Evolutionary conservation across 1,284 basidiomycete genomes (phyloP).

Genomic region (Calocybe gambosa): DNA sequence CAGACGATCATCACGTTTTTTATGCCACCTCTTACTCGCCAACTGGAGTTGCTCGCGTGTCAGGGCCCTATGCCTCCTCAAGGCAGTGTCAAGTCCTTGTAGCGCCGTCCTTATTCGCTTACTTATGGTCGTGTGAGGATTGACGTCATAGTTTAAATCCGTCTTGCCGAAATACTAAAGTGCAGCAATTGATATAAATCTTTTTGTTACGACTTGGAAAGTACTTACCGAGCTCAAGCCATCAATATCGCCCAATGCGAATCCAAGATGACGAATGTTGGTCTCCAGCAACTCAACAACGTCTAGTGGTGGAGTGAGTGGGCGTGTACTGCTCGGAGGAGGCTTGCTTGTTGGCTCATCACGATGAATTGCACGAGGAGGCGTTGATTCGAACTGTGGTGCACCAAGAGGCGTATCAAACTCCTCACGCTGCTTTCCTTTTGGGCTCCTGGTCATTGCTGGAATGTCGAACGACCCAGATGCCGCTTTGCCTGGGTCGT

Average conservation of each 20-base stretch:
- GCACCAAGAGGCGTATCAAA: neutral
- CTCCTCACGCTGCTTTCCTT: neutral
- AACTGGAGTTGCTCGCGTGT: slow-evolving; percentile 7
- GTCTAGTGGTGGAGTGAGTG: neutral
- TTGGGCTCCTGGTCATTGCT: neutral
- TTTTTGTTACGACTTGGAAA: too few relatives aligned
- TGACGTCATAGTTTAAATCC: neutral
- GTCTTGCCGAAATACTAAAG: neutral
- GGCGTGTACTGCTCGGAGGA: neutral
- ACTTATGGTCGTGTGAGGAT: neutral
- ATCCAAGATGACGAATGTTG: neutral
- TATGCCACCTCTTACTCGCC: slow-evolving; percentile 26
- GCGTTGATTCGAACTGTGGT: slow-evolving; percentile 3
- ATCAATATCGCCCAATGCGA: neutral
- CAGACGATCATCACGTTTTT: slow-evolving; percentile 26
- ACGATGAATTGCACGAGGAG: neutral
- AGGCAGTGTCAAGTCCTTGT: neutral
- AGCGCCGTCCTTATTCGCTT: neutral
- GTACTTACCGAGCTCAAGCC: neutral
- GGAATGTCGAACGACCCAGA: too few relatives aligned
- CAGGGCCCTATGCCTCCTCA: neutral
- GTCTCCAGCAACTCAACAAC: neutral
- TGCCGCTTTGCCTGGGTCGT: too few relatives aligned
- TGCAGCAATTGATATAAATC: too few relatives aligned
- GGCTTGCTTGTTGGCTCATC: neutral